Conservation (phyloP, 1,284 basidiomycete genomes). For the Ustilago hordei region DNA sequence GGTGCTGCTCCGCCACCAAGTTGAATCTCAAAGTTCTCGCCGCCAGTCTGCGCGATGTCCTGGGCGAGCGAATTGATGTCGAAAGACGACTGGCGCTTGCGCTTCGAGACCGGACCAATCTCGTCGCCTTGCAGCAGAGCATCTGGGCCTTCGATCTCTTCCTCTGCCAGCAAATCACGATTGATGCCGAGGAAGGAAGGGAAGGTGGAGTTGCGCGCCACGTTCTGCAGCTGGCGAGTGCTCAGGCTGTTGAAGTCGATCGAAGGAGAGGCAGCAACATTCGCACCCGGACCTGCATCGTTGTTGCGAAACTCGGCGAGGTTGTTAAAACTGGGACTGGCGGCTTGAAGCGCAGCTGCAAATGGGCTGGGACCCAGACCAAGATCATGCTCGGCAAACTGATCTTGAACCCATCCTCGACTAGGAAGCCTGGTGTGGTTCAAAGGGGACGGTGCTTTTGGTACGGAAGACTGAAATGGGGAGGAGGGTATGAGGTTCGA, state of each 20-base stretch:
- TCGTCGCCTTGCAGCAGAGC: slow-evolving; percentile 21
- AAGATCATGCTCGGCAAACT: slow-evolving; percentile 37
- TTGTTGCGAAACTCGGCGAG: slow-evolving; percentile 6
- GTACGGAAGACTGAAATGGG: not conserved
- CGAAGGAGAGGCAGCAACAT: slow-evolving; percentile 6
- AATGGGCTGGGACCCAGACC: slow-evolving; percentile 48
- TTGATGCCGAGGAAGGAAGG: slow-evolving; percentile 57
- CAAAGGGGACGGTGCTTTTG: slow-evolving; percentile 1
- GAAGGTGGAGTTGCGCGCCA: slow-evolving; percentile 52
- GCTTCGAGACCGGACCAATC: slow-evolving; percentile 18
- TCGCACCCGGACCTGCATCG: slow-evolving; percentile 2
- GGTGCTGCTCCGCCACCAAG: slow-evolving; percentile 38
- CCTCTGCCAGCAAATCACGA: slow-evolving; percentile 35
- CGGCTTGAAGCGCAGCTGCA: slow-evolving; percentile 39
- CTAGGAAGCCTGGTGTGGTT: not conserved
- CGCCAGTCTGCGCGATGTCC: slow-evolving; percentile 36
- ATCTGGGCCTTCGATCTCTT: slow-evolving; percentile 19
- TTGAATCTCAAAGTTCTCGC: slow-evolving; percentile 42
- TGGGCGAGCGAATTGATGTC: slow-evolving; percentile 33
- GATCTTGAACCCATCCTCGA: slow-evolving; percentile 30
- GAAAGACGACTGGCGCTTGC: slow-evolving; percentile 16
- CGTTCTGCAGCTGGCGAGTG: slow-evolving; percentile 56
- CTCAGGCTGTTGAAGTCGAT: slow-evolving; percentile 46
- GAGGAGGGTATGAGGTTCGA: not conserved
- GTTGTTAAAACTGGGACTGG: slow-evolving; percentile 19